phyloP scores from a whole-genome alignment of 1,284 basidiomycete species.

The Spongispora temasekensis region DNA sequence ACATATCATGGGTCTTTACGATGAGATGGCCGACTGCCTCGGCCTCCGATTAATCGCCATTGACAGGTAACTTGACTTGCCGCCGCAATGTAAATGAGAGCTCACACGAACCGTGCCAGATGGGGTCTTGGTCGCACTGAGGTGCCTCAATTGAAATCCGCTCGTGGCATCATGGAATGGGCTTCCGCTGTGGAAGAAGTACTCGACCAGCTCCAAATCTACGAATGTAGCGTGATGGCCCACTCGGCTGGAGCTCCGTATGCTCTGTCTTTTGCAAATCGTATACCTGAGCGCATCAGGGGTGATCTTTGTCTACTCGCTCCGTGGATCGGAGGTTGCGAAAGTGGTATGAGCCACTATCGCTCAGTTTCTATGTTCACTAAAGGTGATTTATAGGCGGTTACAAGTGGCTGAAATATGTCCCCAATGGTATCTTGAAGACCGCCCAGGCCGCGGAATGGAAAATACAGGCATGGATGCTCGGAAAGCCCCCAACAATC shows the following conservation, averaged over 20 bases:
- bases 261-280: conserved; percentile 84
- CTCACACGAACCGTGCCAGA: conserved; percentile 39
- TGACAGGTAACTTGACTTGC: conserved; percentile 64
- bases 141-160: conserved; percentile 62
- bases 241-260: conserved; percentile 98
- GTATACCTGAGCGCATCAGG: conserved; percentile 69
- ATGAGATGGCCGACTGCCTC: conserved; percentile 91
- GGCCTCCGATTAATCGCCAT: conserved; percentile 91
- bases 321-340: conserved; percentile 94
- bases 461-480: conserved; percentile 94
- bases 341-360: conserved; percentile 63
- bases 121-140: conserved; percentile 94
- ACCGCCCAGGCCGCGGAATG: conserved; percentile 97
- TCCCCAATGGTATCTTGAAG: conserved; percentile 90
- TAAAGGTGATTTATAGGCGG: conserved; percentile 50
- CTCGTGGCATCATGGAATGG: conserved; percentile 89
- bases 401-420: conserved; percentile 96
- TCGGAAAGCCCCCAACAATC: conserved; percentile 89
- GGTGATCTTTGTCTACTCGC: conserved; percentile 90
- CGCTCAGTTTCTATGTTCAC: not conserved
- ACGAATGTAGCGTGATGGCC: conserved; percentile 87
- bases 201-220: conserved; percentile 77
- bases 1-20: conserved; percentile 92
- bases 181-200: conserved; percentile 88
- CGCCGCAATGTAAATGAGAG: conserved; percentile 5